Percentiles rank a stretch among this genome's conserved stretches.
These are phyloP conservation scores for Globisporangium apiculatum DNA, from an alignment of 352 stramenopile species.

Conservation along the genomic window DNA sequence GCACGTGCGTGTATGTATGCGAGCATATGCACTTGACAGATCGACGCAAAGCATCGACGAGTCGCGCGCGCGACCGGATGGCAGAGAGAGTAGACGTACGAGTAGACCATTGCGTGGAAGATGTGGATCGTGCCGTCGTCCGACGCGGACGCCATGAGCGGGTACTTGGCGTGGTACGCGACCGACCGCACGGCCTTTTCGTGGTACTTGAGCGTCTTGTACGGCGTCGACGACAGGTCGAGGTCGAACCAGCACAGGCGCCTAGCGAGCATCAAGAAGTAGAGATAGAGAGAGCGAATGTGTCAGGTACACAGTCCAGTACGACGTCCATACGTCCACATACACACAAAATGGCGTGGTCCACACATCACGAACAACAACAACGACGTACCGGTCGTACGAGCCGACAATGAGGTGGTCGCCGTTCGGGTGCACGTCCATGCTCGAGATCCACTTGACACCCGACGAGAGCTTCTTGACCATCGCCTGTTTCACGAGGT, in stretches of 20 bases:
- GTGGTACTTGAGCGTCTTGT: constrained; percentile 99
- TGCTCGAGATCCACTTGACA: constrained; percentile 98
- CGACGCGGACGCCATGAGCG: constrained; percentile 97
- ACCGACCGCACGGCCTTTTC: constrained; percentile 94
- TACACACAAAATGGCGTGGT: not conserved
- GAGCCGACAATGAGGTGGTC: constrained; percentile 98
- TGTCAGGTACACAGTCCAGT: too few species aligned
- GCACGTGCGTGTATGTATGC: too few species aligned
- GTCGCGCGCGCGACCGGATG: too few species aligned
- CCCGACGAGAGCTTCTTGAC: constrained; percentile 97
- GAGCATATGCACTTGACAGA: too few species aligned
- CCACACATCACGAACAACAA: not conserved
- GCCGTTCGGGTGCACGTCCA: constrained; percentile 97
- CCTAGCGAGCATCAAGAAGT: constrained; percentile 10
- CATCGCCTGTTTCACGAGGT: constrained; percentile 97
- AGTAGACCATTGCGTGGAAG: constrained; percentile 99
- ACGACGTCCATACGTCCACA: not conserved
- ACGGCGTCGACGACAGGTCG: constrained; percentile 95
- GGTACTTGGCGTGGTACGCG: constrained; percentile 94
- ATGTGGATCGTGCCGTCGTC: constrained; percentile 99
- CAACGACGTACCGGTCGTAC: constrained; percentile 87
- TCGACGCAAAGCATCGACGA: too few species aligned
- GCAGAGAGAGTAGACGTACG: constrained; percentile 35
- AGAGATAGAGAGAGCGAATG: not conserved
- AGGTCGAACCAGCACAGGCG: constrained; percentile 99